Conservation (phyloP, 2,329 filamentous ascomycete genomes). For the Ceratocystis papillata region DNA sequence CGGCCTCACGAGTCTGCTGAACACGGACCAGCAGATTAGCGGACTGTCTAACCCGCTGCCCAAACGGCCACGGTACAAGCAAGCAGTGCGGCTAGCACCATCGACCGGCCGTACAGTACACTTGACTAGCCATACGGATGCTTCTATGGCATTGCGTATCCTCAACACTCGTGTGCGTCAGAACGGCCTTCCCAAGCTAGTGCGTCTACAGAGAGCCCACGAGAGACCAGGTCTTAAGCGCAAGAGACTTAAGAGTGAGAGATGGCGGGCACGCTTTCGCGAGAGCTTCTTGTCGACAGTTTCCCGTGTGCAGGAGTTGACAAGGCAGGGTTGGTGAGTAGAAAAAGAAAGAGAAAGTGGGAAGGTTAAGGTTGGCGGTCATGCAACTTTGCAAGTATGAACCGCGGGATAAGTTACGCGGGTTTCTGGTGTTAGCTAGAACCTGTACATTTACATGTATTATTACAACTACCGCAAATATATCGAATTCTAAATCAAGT, state of each 20-base stretch:
- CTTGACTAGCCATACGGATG: constrained; percentile 36
- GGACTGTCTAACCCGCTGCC: constrained; percentile 23
- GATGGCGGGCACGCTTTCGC: constrained; percentile 61
- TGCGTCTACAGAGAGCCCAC: constrained; percentile 54
- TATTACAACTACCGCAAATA: constrained; percentile 18
- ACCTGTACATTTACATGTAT: constrained; percentile 22
- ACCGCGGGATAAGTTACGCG: background rate
- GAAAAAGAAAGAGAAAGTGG: background rate
- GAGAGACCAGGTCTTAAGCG: constrained; percentile 65
- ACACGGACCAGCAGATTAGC: background rate
- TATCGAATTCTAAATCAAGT: background rate
- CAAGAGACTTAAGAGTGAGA: constrained; percentile 59
- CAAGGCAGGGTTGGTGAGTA: constrained; percentile 65
- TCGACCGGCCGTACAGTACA: constrained; percentile 38
- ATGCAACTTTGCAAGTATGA: background rate
- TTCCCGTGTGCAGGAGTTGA: constrained; percentile 55
- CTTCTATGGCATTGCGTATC: constrained; percentile 37
- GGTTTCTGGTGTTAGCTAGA: background rate
- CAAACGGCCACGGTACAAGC: constrained; percentile 14
- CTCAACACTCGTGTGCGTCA: constrained; percentile 34
- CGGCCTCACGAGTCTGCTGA: constrained; percentile 27
- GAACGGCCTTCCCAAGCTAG: constrained; percentile 51
- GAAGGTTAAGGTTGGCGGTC: background rate
- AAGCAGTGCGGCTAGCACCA: constrained; percentile 34
- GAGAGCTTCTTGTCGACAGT: constrained; percentile 55